These are phyloP conservation scores for Solanum neorickii DNA, from an alignment of 257 asterid species.

Conservation along the genomic window DNA sequence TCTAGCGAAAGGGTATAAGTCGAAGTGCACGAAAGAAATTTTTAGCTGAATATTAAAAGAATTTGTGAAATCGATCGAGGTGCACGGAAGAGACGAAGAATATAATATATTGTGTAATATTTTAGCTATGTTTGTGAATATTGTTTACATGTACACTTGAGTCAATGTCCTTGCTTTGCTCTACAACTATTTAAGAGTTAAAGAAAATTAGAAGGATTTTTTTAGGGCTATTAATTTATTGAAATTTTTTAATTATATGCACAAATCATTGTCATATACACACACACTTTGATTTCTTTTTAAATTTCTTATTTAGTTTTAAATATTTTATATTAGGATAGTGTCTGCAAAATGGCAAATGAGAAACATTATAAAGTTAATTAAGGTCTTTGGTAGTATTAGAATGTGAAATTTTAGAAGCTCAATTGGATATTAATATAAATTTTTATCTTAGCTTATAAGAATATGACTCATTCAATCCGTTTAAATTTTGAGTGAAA, in stretches of 20 bases:
- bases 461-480: neutral
- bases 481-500: neutral
- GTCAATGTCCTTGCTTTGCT: neutral
- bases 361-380: neutral
- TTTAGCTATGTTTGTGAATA: too few relatives aligned
- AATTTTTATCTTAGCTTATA: too few relatives aligned
- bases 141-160: neutral
- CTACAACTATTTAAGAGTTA: neutral
- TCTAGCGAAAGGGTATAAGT: too few relatives aligned
- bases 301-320: neutral
- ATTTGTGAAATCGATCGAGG: too few relatives aligned
- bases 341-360: neutral
- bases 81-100: too few relatives aligned
- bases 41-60: too few relatives aligned
- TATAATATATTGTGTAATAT: too few relatives aligned
- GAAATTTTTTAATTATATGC: neutral
- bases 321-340: neutral
- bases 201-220: neutral
- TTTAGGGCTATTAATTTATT: neutral
- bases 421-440: too few relatives aligned
- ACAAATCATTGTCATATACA: neutral
- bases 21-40: too few relatives aligned
- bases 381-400: too few relatives aligned
- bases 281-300: neutral
- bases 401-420: too few relatives aligned